These are phyloP conservation scores for Penicillium italicum DNA, from an alignment of 2,329 filamentous ascomycete genomes.

Conservation along the genomic window DNA sequence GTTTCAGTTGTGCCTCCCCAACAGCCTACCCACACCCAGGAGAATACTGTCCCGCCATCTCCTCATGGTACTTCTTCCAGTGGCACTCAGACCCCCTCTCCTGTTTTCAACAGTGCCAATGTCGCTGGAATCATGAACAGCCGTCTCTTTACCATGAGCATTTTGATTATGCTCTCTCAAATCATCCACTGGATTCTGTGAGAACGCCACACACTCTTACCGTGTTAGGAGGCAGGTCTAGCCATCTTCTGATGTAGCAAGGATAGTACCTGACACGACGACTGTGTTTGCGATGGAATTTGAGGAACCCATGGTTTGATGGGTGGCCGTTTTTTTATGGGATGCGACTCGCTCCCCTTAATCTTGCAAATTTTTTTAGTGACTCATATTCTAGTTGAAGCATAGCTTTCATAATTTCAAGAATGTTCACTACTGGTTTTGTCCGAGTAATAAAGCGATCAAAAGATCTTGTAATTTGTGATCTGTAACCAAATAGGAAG, in stretches of 20 bases:
- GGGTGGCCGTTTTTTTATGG: not conserved
- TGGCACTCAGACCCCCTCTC: not conserved
- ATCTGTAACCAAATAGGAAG: not conserved
- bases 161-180: not conserved
- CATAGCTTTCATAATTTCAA: slow-evolving; percentile 5
- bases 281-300: not conserved
- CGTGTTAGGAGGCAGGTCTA: not conserved
- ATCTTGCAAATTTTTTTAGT: slow-evolving; percentile 6
- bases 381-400: slow-evolving; percentile 9
- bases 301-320: not conserved
- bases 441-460: not conserved
- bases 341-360: slow-evolving; percentile 6
- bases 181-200: not conserved
- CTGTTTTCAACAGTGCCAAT: slow-evolving; percentile 7
- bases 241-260: slow-evolving; percentile 1
- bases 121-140: not conserved
- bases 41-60: not conserved
- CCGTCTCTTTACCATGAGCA: slow-evolving; percentile 1
- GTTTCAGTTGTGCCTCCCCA: not conserved
- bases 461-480: not conserved
- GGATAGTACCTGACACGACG: not conserved
- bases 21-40: not conserved
- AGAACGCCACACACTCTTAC: not conserved
- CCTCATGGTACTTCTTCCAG: not conserved
- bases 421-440: not conserved